A percentile compares a stretch with the other conserved stretches of the same genome.
phyloP scores from a whole-genome alignment of 2,329 filamentous ascomycete species.

The Orbilia oligospora region DNA sequence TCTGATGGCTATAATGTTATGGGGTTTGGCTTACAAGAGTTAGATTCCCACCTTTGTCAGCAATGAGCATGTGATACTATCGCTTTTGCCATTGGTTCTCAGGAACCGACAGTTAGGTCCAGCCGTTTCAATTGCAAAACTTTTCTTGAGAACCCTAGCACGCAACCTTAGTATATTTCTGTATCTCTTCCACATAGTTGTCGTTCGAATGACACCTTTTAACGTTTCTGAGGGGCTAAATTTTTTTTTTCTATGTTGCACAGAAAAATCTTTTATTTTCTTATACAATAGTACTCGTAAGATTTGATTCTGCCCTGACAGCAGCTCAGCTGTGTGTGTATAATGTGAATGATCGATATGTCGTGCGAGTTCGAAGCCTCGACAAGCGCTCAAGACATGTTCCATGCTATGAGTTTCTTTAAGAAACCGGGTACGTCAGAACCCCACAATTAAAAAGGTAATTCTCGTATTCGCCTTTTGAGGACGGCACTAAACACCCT shows the following conservation, averaged over 20 bases:
- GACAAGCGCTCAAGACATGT: conserved; percentile 20
- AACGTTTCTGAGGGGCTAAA: neutral
- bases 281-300: neutral
- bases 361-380: conserved; percentile 3
- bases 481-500: neutral
- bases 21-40: neutral
- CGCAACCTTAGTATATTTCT: conserved; percentile 12
- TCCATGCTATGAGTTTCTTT: conserved; percentile 17
- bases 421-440: neutral
- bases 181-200: conserved; percentile 5
- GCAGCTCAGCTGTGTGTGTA: neutral
- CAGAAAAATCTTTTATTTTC: neutral
- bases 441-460: neutral
- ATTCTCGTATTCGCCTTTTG: conserved; percentile 36
- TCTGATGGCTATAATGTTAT: conserved; percentile 5
- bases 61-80: conserved; percentile 38
- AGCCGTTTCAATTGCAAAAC: conserved; percentile 46
- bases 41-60: conserved; percentile 40
- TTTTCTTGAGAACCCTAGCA: conserved; percentile 10
- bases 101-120: conserved; percentile 55
- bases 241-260: conserved; percentile 13
- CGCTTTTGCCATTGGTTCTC: conserved; percentile 40
- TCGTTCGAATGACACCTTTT: conserved; percentile 35
- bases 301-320: neutral
- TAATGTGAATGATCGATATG: conserved; percentile 1